A percentile compares a stretch with the other conserved stretches of the same genome.
Evolutionary conservation across 345 rosid species (phyloP).

Genomic region (Hibiscus mutabilis): DNA sequence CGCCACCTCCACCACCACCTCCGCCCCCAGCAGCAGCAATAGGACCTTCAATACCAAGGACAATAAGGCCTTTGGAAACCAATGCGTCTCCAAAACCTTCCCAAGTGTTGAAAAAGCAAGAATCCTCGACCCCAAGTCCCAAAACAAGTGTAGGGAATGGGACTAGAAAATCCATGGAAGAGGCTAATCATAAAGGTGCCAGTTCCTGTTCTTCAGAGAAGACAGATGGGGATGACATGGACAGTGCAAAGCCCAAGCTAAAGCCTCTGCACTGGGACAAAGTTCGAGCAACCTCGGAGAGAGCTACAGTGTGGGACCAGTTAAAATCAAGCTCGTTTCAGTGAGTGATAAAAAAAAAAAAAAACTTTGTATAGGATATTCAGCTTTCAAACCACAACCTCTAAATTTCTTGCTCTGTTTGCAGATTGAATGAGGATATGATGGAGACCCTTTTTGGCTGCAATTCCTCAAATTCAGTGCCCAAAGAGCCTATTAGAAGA

Average conservation of each 20-base stretch:
- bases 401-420: background rate
- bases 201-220: constrained; percentile 43
- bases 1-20: constrained; percentile 50
- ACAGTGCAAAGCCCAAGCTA: constrained; percentile 67
- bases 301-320: constrained; percentile 99
- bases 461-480: constrained; percentile 54
- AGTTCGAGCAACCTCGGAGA: constrained; percentile 88
- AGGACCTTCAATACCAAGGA: constrained; percentile 24
- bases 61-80: constrained; percentile 28
- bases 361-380: background rate
- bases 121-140: constrained; percentile 42
- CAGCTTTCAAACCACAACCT: background rate
- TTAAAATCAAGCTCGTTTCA: constrained; percentile 91
- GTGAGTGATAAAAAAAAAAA: constrained; percentile 39
- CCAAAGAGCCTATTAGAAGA: constrained; percentile 57
- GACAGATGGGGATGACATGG: constrained; percentile 56
- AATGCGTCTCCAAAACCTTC: constrained; percentile 24
- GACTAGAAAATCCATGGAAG: constrained; percentile 27
- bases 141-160: constrained; percentile 19
- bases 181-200: constrained; percentile 22
- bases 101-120: constrained; percentile 23
- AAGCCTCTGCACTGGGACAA: constrained; percentile 99
- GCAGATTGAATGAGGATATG: constrained; percentile 85
- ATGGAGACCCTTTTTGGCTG: constrained; percentile 95
- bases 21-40: constrained; percentile 38